A percentile compares a stretch with the other conserved stretches of the same genome.
Evolutionary conservation across 2,329 filamentous ascomycete species (phyloP).

Genomic region (Xylaria sp.): DNA sequence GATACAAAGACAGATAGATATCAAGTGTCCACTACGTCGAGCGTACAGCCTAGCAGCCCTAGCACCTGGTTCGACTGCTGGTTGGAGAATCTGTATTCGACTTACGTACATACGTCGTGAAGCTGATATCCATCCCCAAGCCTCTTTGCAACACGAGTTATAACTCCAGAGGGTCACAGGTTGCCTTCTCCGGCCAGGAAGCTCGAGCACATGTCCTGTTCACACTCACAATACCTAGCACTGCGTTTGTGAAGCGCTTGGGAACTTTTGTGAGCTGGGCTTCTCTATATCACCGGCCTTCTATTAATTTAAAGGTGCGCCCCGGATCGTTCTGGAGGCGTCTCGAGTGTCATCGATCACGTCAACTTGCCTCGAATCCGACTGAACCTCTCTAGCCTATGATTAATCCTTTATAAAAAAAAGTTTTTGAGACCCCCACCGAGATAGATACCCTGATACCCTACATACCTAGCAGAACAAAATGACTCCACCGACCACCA

Average conservation of each 20-base stretch:
- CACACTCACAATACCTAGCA: constrained; percentile 6
- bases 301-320: background rate
- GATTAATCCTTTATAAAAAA: background rate
- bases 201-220: constrained; percentile 25
- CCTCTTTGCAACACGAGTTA: background rate
- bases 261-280: constrained; percentile 9
- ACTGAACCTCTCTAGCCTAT: background rate
- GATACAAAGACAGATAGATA: constrained; percentile 1
- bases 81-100: constrained; percentile 15
- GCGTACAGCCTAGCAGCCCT: constrained; percentile 23
- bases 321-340: background rate
- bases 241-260: constrained; percentile 1
- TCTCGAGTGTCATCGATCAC: background rate
- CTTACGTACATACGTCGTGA: constrained; percentile 18
- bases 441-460: background rate
- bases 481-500: constrained; percentile 46
- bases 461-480: background rate
- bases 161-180: constrained; percentile 20
- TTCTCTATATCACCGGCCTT: background rate
- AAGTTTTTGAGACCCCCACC: background rate
- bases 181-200: constrained; percentile 22
- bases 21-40: constrained; percentile 21
- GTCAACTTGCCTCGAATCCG: background rate
- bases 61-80: constrained; percentile 4
- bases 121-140: constrained; percentile 6